Evolutionary conservation across 176 grass and related monocot species (phyloP), one percentile per base, ranked within the genome.

Genomic region (Carex myosuroides): DNA sequence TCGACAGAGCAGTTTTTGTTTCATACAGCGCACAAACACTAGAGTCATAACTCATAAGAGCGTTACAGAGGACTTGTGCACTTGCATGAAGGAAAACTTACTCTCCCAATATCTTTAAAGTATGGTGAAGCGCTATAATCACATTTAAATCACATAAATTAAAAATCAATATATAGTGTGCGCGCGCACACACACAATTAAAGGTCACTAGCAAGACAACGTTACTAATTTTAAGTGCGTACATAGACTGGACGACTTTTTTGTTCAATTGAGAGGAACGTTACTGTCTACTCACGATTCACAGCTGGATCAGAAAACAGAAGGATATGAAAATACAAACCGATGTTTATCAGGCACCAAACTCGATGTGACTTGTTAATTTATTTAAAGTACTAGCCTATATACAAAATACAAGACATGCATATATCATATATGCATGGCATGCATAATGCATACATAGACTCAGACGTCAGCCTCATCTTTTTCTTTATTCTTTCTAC

Each of bases 401-500:
- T 54, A 5, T 7, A 16, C 55, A 22, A 12, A 22, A 4, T 7
- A 16, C 55, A 22, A 12, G 48, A 13, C 46, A 55, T 76, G 72
- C 72, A 54, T 75, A 5, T 39, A 44, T 9, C 6, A 46, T 46
- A 2, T 11, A 55, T 76, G 71, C 71, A 54, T 76, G 22, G 4
- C 22, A 54, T 55, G 48, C 22, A 30, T 55, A 76, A 55, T 76
- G 48, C 46, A 77, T 56, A n/a, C 35, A 56, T 52, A 22, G 3
- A 22, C 2, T 22, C 12, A 39, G 5, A 39, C 0, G 37, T 39
- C 20, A 9, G 22, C 50, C 22, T 52, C 50, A 30, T 57, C 52
- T 22, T 52, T 78, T 78, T 77, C 73, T 78, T 33, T 54, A 33
- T 35, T 78, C 73, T 78, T 33, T 75, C 46, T 54, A 17, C 71